A percentile compares a stretch with the other conserved stretches of the same genome.
phyloP scores from a whole-genome alignment of 345 rosid species.

The Hypericum perforatum region DNA sequence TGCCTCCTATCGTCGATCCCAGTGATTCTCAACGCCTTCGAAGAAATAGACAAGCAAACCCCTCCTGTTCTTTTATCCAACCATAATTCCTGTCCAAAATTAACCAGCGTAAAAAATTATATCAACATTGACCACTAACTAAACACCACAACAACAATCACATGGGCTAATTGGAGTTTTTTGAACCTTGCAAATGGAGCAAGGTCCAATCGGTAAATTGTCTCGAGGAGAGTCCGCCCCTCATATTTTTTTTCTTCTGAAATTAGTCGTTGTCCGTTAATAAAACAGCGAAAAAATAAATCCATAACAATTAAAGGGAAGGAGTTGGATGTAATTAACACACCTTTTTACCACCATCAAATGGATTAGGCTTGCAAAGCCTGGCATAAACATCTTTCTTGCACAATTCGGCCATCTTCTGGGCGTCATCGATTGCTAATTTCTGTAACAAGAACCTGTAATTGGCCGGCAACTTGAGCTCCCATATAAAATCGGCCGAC shows the following conservation, averaged over 20 bases:
- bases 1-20: conserved; percentile 93
- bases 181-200: no score
- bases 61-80: conserved; percentile 60
- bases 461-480: conserved; percentile 29
- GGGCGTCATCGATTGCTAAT: not conserved
- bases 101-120: not conserved
- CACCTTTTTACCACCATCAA: conserved; percentile 32
- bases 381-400: conserved; percentile 27
- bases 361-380: conserved; percentile 17
- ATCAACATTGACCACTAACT: no score
- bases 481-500: conserved; percentile 29
- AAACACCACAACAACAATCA: no score
- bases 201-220: no score
- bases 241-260: no score
- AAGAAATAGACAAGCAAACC: conserved; percentile 53
- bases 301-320: no score
- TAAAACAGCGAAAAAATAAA: no score
- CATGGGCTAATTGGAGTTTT: no score
- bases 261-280: no score
- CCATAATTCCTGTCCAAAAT: conserved; percentile 65
- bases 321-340: no score
- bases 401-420: conserved; percentile 2
- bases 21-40: conserved; percentile 61
- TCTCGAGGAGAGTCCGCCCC: no score
- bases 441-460: conserved; percentile 13